These are phyloP conservation scores for Lasiosphaeriaceae sp. DNA, from an alignment of 495 filamentous ascomycete species.

Conservation along the genomic window DNA sequence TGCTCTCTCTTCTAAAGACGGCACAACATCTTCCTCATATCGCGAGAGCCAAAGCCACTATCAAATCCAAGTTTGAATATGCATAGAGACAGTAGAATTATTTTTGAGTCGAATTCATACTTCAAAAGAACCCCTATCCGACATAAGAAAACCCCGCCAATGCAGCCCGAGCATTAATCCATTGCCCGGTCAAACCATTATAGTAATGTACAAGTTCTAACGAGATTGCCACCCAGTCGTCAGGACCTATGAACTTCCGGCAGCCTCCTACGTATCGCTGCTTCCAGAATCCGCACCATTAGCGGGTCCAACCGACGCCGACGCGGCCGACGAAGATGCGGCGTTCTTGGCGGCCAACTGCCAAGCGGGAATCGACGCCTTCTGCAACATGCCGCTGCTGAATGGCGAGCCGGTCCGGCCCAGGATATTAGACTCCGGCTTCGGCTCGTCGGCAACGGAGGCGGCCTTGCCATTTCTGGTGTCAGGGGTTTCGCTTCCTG, in stretches of 20 bases:
- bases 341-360: constrained; percentile 66
- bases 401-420: constrained; percentile 34
- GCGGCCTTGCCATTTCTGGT: constrained; percentile 18
- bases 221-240: neutral
- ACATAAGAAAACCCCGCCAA: too few relatives aligned
- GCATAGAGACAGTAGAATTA: too few relatives aligned
- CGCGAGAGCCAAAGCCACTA: too few relatives aligned
- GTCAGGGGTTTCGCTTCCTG: constrained; percentile 29
- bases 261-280: constrained; percentile 19
- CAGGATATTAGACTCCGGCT: constrained; percentile 32
- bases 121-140: too few relatives aligned
- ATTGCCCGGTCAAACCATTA: too few relatives aligned
- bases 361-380: constrained; percentile 84
- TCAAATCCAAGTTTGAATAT: too few relatives aligned
- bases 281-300: constrained; percentile 21
- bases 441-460: constrained; percentile 35
- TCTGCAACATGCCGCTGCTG: constrained; percentile 38
- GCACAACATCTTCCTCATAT: too few relatives aligned
- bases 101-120: too few relatives aligned
- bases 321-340: constrained; percentile 24
- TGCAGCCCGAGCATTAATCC: too few relatives aligned
- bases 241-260: constrained; percentile 10
- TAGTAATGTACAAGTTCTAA: too few relatives aligned
- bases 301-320: constrained; percentile 21
- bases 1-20: too few relatives aligned